phyloP scores from a whole-genome alignment of 2,329 filamentous ascomycete genomes.

The Alternaria sp. region DNA sequence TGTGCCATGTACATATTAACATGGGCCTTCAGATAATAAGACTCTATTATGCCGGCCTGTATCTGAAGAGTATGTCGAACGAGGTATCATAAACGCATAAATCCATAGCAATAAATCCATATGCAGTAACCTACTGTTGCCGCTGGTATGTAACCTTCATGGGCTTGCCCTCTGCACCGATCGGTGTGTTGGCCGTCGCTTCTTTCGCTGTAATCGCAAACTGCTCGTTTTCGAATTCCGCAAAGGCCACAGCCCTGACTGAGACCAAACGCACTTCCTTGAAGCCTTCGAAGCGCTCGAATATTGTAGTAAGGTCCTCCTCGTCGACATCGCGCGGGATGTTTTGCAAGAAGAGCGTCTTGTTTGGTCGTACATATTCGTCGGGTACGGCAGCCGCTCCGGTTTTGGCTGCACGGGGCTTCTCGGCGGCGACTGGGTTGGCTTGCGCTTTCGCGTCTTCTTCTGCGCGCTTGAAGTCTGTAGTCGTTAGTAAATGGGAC shows the following conservation, averaged over 20 bases:
- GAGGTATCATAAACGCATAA: conserved; percentile 38
- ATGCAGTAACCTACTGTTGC: conserved; percentile 63
- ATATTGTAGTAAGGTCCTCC: conserved; percentile 80
- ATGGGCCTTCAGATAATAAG: conserved; percentile 19
- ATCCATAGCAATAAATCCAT: conserved; percentile 31
- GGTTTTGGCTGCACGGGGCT: conserved; percentile 69
- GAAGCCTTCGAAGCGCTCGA: conserved; percentile 91
- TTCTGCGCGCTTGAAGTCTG: conserved; percentile 80
- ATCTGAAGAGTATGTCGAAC: conserved; percentile 21
- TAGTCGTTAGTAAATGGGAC: conserved; percentile 38
- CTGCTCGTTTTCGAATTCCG: conserved; percentile 91
- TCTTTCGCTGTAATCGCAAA: conserved; percentile 95
- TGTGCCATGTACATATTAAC: conserved; percentile 18
- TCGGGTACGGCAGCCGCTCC: conserved; percentile 86
- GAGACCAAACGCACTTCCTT: conserved; percentile 90
- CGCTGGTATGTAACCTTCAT: conserved; percentile 98
- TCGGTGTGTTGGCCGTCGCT: conserved; percentile 82
- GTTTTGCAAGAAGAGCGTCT: conserved; percentile 93
- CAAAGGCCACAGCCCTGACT: conserved; percentile 89
- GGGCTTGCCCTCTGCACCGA: conserved; percentile 76
- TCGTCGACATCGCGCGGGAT: conserved; percentile 86
- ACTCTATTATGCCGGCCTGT: conserved; percentile 19
- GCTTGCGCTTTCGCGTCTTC: conserved; percentile 82
- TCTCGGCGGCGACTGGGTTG: conserved; percentile 64
- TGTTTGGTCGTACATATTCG: conserved; percentile 97